Evolutionary conservation across 139 green algal genomes (phyloP), one percentile per base, ranked within the genome.

Genomic region (Dunaliella sp.): DNA sequence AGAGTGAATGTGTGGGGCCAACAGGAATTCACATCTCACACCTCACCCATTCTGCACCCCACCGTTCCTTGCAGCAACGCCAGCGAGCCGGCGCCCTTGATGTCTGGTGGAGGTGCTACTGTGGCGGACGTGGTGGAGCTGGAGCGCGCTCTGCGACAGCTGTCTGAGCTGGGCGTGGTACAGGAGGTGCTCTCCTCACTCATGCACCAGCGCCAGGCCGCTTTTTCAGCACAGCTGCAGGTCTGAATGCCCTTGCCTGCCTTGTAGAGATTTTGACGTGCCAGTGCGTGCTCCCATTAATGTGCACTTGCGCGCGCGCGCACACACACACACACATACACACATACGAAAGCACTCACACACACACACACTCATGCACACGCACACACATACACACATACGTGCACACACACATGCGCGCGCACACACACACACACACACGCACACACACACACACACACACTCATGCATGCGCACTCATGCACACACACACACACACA

Each of bases 271-370:
- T n/a, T n/a, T n/a, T n/a, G n/a, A n/a, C n/a, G n/a, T n/a, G n/a
- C n/a, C n/a, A n/a, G n/a, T n/a, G n/a, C n/a, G n/a, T n/a, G n/a
- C n/a, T n/a, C n/a, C n/a, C n/a, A n/a, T n/a, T n/a, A n/a, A n/a
- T n/a, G n/a, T n/a, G n/a, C n/a, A n/a, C n/a, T n/a, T n/a, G n/a
- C n/a, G 48, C 48, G 48, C 7, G 48, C 35, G 57, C 26, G 34
- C 78, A 83, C 78, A 65, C 78, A 83, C 78, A 83, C 33, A 83
- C 78, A 83, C 78, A 83, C 78, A 83, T 12, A 83, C 78, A 57
- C 78, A 83, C 78, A 83, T 3, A 57, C n/a, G n/a, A n/a, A n/a
- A n/a, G n/a, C 33, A 65, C 33, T 58, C 26, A 83, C 78, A 83
- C 78, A 48, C 7, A 83, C 78, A 83, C 78, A 58, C 78, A 83